These are phyloP conservation scores for Macrolepiota dolichaula DNA, from an alignment of 768 basidiomycete species.

Conservation along the genomic window DNA sequence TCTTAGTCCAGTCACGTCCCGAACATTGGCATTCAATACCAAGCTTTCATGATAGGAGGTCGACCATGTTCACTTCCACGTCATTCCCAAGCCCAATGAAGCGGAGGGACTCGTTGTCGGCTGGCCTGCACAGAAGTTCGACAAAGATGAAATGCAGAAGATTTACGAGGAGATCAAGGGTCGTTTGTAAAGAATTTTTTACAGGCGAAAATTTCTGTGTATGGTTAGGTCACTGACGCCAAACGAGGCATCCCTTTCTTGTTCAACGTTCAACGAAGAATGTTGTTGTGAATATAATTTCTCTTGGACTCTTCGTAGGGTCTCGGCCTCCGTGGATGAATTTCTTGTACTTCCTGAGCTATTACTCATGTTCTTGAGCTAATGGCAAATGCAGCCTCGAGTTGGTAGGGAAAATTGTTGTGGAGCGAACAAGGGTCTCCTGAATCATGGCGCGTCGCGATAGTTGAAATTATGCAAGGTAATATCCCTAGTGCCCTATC, in stretches of 20 bases:
- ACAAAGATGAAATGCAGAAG: constrained; percentile 64
- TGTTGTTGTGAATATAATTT: too few relatives aligned
- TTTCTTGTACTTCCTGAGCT: not conserved
- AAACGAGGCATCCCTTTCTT: not conserved
- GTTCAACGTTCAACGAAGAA: too few relatives aligned
- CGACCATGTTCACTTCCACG: constrained; percentile 88
- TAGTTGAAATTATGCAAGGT: too few relatives aligned
- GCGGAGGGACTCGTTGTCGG: constrained; percentile 75
- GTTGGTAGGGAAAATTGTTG: not conserved
- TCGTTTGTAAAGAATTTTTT: constrained; percentile 23
- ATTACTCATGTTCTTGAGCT: not conserved
- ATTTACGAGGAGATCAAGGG: constrained; percentile 54
- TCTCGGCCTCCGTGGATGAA: not conserved
- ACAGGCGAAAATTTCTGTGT: not conserved
- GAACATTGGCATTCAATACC: not conserved
- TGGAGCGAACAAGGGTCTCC: not conserved
- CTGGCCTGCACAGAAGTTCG: constrained; percentile 65
- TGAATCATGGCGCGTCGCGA: not conserved
- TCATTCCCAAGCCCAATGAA: constrained; percentile 85
- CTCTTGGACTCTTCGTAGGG: too few relatives aligned
- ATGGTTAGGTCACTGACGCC: not conserved
- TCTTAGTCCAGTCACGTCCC: not conserved
- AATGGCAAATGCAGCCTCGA: not conserved
- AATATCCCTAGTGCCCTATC: too few relatives aligned
- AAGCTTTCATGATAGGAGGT: constrained; percentile 47